Evolutionary conservation across 2,329 filamentous ascomycete genomes (phyloP), one percentile per base, ranked within the genome.

Genomic region (Diplodia corticola): DNA sequence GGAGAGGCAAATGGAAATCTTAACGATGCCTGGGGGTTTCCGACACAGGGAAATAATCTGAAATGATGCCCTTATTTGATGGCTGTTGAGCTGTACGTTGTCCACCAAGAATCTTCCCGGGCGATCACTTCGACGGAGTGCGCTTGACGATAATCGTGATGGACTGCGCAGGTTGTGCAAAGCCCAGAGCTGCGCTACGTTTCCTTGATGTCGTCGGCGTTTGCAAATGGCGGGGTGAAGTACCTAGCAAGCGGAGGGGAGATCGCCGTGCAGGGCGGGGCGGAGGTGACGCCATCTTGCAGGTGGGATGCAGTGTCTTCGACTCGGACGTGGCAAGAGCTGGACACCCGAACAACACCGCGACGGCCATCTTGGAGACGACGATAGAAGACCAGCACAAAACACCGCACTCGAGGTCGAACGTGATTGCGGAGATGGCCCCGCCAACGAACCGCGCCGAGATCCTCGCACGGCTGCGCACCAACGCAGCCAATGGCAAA

Each of bases 401-500:
- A 17, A 17, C 24, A 15, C 22, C 2, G 33, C 9, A 59, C 64
- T 15, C 50, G 74, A 59, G 20, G n/a, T 17, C 15, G 6, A 17
- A 44, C 24, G 10, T 30, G 17, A 17, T 37, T 30, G 48, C 35
- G n/a, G 44, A 26, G 20, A 88, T 88, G 86, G 76, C 82, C 13
- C 85, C 86, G n/a, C 85, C 85, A 40, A 85, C 82, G 46, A 80
- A 84, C 64, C 81, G 88, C 53, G 75, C 80, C 33, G 80, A 86
- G 67, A 85, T 90, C 63, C 81, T 91, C 9, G 72, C 75, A 17
- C 77, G 78, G 48, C 84, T 91, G 33, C 81, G 82, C 51, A 76
- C 81, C 22, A 82, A 85, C 65, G 83, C 89, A 65, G 76, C 80
- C 30, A 77, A 83, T 67, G 85, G 84, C 37, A 83, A 83, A 51